phyloP scores from a whole-genome alignment of 805 yeast genomes.

The Cyberlindnera maritima region DNA sequence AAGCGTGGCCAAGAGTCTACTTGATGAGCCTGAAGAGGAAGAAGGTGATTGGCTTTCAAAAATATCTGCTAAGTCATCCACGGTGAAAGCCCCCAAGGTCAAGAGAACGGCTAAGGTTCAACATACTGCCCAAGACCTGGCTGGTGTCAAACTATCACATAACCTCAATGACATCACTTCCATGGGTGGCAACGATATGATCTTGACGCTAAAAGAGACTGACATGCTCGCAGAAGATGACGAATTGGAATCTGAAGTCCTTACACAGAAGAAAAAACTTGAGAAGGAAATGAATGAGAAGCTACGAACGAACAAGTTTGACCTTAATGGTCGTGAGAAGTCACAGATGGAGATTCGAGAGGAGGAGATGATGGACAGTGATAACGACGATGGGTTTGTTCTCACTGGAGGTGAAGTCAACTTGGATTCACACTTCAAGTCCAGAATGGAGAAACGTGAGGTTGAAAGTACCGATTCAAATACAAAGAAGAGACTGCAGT shows the following conservation, averaged over 20 bases:
- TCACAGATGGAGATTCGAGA: slow-evolving; percentile 17
- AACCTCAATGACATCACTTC: slow-evolving; percentile 13
- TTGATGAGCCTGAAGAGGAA: slow-evolving; percentile 15
- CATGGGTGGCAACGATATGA: slow-evolving; percentile 11
- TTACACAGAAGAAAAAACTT: slow-evolving; percentile 17
- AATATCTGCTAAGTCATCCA: slow-evolving; percentile 7
- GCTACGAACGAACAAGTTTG: slow-evolving; percentile 12
- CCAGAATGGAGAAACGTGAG: neutral
- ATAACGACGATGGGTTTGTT: slow-evolving; percentile 15
- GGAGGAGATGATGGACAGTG: slow-evolving; percentile 12
- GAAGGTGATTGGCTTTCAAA: slow-evolving; percentile 24
- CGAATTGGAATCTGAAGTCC: slow-evolving; percentile 22
- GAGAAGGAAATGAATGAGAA: slow-evolving; percentile 17
- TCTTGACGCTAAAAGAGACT: slow-evolving; percentile 26
- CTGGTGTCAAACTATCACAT: slow-evolving; percentile 24
- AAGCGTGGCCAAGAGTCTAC: slow-evolving; percentile 11
- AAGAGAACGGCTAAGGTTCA: neutral
- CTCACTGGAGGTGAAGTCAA: slow-evolving; percentile 12
- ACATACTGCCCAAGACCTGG: neutral
- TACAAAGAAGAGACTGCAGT: slow-evolving; percentile 6
- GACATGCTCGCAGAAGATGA: slow-evolving; percentile 19
- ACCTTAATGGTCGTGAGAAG: slow-evolving; percentile 15
- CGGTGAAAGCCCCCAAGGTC: neutral
- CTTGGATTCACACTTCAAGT: neutral
- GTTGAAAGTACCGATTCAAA: neutral